Evolutionary conservation across 1,284 basidiomycete species (phyloP).

Genomic region (Stygiomarasmius scandens): DNA sequence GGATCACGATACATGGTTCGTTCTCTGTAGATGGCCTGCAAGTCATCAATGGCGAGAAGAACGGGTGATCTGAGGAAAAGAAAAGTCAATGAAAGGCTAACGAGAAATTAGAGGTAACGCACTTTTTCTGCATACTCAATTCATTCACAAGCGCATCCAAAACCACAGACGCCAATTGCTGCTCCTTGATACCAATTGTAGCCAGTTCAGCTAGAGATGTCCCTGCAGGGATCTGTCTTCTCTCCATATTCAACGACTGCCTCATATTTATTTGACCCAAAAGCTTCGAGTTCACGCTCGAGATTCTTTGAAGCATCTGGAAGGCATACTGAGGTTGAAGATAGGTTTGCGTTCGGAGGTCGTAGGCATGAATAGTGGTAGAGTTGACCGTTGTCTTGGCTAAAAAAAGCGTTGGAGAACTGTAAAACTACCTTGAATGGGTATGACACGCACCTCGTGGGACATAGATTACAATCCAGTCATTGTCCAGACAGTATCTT

Average conservation of each 20-base stretch:
- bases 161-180: constrained; percentile 60
- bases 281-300: constrained; percentile 53
- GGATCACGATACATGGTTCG: constrained; percentile 79
- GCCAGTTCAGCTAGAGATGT: constrained; percentile 62
- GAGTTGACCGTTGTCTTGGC: constrained; percentile 76
- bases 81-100: constrained; percentile 5
- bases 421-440: no score
- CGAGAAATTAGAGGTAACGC: constrained; percentile 23
- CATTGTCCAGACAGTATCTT: constrained; percentile 68
- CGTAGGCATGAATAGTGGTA: constrained; percentile 76
- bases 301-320: constrained; percentile 61
- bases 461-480: constrained; percentile 88
- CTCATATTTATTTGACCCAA: constrained; percentile 43
- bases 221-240: constrained; percentile 49
- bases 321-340: constrained; percentile 71
- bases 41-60: constrained; percentile 22
- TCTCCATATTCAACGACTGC: constrained; percentile 48
- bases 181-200: constrained; percentile 58
- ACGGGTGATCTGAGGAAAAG: constrained; percentile 21
- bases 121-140: constrained; percentile 72
- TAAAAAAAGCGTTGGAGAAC: not conserved
- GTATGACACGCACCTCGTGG: constrained; percentile 76
- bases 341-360: constrained; percentile 76
- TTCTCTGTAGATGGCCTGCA: constrained; percentile 33
- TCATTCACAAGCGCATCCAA: constrained; percentile 68